A percentile compares a stretch with the other conserved stretches of the same genome.
phyloP scores from a whole-genome alignment of 2,329 filamentous ascomycete genomes.

The Leptoxyphium fumago region DNA sequence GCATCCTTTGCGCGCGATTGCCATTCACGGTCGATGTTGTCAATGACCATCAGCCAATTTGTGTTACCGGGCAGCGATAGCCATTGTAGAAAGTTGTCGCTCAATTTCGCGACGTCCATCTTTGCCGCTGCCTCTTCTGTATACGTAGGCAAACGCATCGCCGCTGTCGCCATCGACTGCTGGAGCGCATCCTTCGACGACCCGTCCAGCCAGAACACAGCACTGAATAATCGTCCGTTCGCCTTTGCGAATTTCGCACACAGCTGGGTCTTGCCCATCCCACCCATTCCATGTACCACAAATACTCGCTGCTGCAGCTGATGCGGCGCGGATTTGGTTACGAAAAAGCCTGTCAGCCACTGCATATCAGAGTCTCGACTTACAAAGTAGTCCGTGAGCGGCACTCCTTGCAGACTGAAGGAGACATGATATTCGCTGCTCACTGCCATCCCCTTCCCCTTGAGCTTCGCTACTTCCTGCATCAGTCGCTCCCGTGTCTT shows the following conservation, averaged over 20 bases:
- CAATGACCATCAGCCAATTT: slow-evolving; percentile 22
- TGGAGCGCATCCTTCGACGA: slow-evolving; percentile 16
- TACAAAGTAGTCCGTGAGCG: slow-evolving; percentile 8
- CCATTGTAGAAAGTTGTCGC: slow-evolving; percentile 6
- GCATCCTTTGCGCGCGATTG: slow-evolving; percentile 3
- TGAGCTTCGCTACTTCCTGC: not conserved
- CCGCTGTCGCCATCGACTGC: slow-evolving; percentile 13
- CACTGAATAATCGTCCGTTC: slow-evolving; percentile 12
- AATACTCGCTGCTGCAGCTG: slow-evolving; percentile 8
- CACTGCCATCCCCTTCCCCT: no score
- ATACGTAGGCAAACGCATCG: not conserved
- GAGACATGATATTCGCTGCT: slow-evolving; percentile 1
- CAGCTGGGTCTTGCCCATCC: slow-evolving; percentile 19
- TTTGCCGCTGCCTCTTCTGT: slow-evolving; percentile 7
- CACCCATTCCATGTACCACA: slow-evolving; percentile 15
- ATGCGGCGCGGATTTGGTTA: not conserved
- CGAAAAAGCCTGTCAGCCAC: slow-evolving; percentile 8
- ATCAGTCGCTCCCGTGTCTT: no score
- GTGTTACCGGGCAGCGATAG: slow-evolving; percentile 13
- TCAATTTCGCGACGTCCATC: not conserved
- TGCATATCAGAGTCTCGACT: slow-evolving; percentile 10
- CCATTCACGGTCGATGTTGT: slow-evolving; percentile 19
- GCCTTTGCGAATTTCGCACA: slow-evolving; percentile 2
- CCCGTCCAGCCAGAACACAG: slow-evolving; percentile 22
- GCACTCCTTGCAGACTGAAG: slow-evolving; percentile 10